Evolutionary conservation across 2,329 filamentous ascomycete genomes (phyloP).

Genomic region (Zymoseptoria passerinii): DNA sequence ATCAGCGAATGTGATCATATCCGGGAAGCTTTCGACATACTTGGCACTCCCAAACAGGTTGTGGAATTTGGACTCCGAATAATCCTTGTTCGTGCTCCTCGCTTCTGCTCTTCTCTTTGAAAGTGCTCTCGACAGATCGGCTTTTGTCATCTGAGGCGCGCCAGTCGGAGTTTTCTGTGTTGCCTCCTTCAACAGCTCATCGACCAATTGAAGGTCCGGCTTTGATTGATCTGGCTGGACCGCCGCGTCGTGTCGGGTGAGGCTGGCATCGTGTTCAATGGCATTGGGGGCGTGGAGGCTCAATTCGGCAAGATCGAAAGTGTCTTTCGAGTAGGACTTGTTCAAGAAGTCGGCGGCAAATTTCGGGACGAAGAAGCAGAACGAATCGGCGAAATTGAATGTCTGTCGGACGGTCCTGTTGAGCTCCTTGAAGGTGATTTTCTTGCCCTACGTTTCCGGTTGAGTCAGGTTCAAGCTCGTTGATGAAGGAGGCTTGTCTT

Average conservation of each 20-base stretch:
- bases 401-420: constrained; percentile 22
- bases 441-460: constrained; percentile 17
- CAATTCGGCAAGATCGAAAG: constrained; percentile 21
- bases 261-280: constrained; percentile 24
- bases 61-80: constrained; percentile 27
- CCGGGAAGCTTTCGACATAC: constrained; percentile 5
- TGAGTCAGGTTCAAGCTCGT: neutral
- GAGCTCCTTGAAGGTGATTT: constrained; percentile 22
- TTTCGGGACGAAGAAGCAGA: constrained; percentile 25
- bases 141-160: constrained; percentile 27
- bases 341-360: constrained; percentile 22
- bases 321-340: constrained; percentile 22
- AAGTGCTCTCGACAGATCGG: constrained; percentile 30
- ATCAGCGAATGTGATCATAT: neutral
- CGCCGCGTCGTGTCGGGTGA: constrained; percentile 30
- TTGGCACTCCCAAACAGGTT: constrained; percentile 36
- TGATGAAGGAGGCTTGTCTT: neutral
- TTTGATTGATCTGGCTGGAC: constrained; percentile 31
- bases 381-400: constrained; percentile 25
- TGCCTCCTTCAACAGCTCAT: constrained; percentile 29
- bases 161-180: constrained; percentile 31
- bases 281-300: constrained; percentile 21
- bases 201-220: constrained; percentile 32
- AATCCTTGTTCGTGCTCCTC: constrained; percentile 30
- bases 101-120: constrained; percentile 31